phyloP scores from a whole-genome alignment of 495 filamentous ascomycete genomes.

The Cladorrhinum samala region DNA sequence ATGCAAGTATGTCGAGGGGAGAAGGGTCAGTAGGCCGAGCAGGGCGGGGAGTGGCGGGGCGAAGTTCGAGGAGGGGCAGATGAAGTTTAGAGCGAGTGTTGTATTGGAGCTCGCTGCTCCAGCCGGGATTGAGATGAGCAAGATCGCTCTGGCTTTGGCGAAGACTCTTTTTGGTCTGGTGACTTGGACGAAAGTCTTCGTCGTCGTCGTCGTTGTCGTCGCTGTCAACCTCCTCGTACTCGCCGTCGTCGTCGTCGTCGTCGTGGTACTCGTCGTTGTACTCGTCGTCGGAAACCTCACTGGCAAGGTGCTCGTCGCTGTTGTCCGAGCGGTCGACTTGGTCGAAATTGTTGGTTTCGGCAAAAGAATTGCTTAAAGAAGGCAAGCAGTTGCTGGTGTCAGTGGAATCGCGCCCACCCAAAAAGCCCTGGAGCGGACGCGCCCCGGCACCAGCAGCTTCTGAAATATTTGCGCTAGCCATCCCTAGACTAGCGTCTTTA shows the following conservation, averaged over 20 bases:
- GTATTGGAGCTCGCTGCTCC: neutral
- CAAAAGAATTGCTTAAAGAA: too few relatives aligned
- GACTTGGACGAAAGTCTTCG: neutral
- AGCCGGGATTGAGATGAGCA: neutral
- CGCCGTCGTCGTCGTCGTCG: too few relatives aligned
- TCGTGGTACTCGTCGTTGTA: neutral
- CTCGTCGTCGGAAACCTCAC: neutral
- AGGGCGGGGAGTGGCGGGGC: neutral
- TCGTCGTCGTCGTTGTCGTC: neutral
- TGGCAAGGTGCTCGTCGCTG: too few relatives aligned
- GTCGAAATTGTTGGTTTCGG: neutral
- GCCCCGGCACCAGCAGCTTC: neutral
- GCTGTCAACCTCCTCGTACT: neutral
- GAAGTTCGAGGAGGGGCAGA: neutral
- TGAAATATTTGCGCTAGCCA: neutral
- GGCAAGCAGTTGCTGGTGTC: too few relatives aligned
- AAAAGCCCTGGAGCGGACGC: neutral
- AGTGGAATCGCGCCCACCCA: neutral
- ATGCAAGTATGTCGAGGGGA: neutral
- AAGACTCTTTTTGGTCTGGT: neutral
- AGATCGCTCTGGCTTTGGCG: neutral
- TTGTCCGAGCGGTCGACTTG: neutral
- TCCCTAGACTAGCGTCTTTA: neutral
- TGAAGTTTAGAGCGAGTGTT: neutral
- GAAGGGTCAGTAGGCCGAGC: neutral